Percentiles rank a stretch among this genome's conserved stretches.
These are phyloP conservation scores for Blepharisma japonicum DNA, from an alignment of 73 alveolate genomes.

Conservation along the genomic window DNA sequence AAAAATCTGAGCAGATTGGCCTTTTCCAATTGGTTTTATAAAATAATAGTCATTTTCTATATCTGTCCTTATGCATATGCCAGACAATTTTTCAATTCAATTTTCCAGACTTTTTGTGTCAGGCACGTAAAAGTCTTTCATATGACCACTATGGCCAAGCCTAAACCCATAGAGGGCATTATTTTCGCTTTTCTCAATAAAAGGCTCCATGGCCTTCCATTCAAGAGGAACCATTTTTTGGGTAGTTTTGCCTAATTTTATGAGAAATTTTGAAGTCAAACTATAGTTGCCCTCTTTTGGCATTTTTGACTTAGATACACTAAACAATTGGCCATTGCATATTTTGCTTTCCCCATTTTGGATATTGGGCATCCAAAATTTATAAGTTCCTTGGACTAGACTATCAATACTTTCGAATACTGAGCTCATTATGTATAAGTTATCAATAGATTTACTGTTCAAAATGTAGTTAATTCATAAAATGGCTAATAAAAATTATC, in stretches of 20 bases:
- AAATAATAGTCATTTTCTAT: not conserved
- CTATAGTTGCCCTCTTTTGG: no score
- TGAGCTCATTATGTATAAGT: no score
- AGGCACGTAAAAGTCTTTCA: not conserved
- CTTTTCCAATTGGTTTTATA: constrained; percentile 6
- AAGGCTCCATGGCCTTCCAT: not conserved
- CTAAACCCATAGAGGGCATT: not conserved
- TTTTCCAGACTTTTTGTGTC: not conserved
- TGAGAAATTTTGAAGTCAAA: no score
- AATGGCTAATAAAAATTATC: no score
- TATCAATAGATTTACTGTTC: not conserved
- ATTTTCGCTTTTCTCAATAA: not conserved
- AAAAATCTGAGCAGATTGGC: not conserved
- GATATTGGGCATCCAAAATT: no score
- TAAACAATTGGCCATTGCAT: no score
- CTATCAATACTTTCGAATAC: no score
- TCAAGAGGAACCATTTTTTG: no score
- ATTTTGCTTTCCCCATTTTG: no score
- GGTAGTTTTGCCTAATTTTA: no score
- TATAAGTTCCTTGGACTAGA: no score
- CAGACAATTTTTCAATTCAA: not conserved
- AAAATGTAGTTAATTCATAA: not conserved
- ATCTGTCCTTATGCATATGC: not conserved
- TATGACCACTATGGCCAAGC: not conserved
- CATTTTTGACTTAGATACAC: no score